These are phyloP conservation scores for Starmera pachycereana DNA, from an alignment of 805 yeast genomes.

Conservation along the genomic window DNA sequence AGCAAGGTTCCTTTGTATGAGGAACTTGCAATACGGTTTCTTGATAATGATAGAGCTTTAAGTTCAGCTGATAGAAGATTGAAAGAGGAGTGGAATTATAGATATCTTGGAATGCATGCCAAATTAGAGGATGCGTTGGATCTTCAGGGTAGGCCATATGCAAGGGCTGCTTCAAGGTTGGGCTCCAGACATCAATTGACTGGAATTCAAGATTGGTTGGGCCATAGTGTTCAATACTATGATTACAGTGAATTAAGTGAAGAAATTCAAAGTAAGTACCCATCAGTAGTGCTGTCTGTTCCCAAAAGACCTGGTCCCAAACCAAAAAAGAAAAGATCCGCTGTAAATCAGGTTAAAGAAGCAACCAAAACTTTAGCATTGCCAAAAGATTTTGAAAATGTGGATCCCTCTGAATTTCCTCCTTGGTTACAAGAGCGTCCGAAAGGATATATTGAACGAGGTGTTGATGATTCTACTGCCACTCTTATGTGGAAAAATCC, in stretches of 20 bases:
- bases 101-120: conserved; percentile 71
- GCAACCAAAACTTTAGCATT: conserved; percentile 22
- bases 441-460: conserved; percentile 75
- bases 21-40: conserved; percentile 41
- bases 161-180: conserved; percentile 67
- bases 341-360: conserved; percentile 12
- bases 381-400: conserved; percentile 36
- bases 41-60: conserved; percentile 32
- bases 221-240: conserved; percentile 56
- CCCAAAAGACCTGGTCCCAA: conserved; percentile 3
- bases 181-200: conserved; percentile 69
- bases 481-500: conserved; percentile 59
- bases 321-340: conserved; percentile 14
- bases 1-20: conserved; percentile 40
- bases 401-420: conserved; percentile 40
- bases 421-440: conserved; percentile 76
- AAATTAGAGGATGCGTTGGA: conserved; percentile 70
- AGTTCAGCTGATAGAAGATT: conserved; percentile 38
- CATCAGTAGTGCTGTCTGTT: conserved; percentile 1
- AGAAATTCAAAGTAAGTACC: conserved; percentile 10
- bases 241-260: conserved; percentile 24
- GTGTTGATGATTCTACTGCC: conserved; percentile 50
- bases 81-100: conserved; percentile 70
- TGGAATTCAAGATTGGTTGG: conserved; percentile 54
- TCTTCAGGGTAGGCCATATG: conserved; percentile 67